These are phyloP conservation scores for Penicillium ochrochloron DNA, from an alignment of 495 filamentous ascomycete species.

Conservation along the genomic window DNA sequence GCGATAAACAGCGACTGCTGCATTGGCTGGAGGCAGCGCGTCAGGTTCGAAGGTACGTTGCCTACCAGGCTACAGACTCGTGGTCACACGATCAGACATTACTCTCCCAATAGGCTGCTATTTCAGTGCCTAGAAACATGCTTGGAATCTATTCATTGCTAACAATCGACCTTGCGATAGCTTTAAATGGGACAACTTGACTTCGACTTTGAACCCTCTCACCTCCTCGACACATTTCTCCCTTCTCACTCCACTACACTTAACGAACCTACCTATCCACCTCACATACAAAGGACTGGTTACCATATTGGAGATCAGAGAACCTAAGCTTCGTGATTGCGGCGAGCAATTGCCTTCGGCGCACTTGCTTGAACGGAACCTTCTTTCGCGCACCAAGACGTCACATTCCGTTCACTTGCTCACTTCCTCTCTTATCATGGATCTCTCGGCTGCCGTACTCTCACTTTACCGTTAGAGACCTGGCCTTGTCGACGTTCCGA, in stretches of 20 bases:
- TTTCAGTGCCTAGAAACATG: background rate
- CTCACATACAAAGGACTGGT: background rate
- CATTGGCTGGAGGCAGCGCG: background rate
- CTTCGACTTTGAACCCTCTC: background rate
- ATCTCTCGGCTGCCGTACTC: background rate
- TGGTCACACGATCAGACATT: background rate
- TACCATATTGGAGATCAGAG: background rate
- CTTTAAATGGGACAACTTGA: background rate
- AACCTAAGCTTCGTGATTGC: background rate
- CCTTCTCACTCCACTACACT: background rate
- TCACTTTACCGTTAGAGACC: background rate
- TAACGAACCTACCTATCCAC: background rate
- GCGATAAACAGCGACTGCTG: slow-evolving; percentile 18
- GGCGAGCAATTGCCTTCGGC: background rate
- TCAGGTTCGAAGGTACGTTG: background rate
- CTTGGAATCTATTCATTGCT: background rate
- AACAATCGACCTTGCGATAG: background rate
- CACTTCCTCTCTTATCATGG: background rate
- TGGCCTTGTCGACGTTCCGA: background rate
- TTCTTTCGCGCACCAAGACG: background rate
- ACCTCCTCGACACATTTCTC: background rate
- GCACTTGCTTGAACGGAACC: background rate
- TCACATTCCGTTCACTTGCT: background rate
- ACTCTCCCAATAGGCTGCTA: background rate
- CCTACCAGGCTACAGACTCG: background rate